A percentile compares a stretch with the other conserved stretches of the same genome.
These are phyloP conservation scores for Triticum dicoccoides DNA, from an alignment of 176 grass and related monocot species.

Conservation along the genomic window DNA sequence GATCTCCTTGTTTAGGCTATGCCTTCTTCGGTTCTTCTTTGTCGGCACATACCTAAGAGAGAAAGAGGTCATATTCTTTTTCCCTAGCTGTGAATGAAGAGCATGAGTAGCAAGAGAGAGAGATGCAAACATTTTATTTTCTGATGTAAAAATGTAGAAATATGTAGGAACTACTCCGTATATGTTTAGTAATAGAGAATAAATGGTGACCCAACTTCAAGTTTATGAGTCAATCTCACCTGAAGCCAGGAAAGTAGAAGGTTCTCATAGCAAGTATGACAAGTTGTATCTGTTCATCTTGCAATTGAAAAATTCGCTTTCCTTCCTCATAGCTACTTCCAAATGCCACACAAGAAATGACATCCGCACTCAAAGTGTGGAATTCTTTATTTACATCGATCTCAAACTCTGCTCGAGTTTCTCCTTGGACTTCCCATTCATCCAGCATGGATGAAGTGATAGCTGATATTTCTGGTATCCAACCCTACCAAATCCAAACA, in stretches of 20 bases:
- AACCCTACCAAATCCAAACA: constrained; percentile 33
- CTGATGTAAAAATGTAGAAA: not conserved
- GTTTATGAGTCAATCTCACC: constrained; percentile 29
- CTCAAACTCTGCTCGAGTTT: constrained; percentile 50
- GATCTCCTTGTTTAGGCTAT: constrained; percentile 59
- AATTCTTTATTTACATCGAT: constrained; percentile 65
- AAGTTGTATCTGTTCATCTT: constrained; percentile 56
- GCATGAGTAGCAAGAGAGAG: not conserved
- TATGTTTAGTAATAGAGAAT: not conserved
- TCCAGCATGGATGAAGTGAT: constrained; percentile 51
- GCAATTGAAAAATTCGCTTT: constrained; percentile 59
- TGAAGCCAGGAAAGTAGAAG: constrained; percentile 77
- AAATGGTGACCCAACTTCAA: not conserved
- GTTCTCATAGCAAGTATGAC: constrained; percentile 58
- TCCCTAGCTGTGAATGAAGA: not conserved
- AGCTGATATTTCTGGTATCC: constrained; percentile 65
- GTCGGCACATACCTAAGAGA: constrained; percentile 67
- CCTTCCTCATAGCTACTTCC: constrained; percentile 83
- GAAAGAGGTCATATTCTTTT: not conserved
- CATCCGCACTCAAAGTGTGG: constrained; percentile 49
- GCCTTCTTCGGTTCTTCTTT: constrained; percentile 61
- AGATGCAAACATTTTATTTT: not conserved
- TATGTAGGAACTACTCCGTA: not conserved
- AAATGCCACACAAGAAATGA: constrained; percentile 78
- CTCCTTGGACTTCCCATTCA: constrained; percentile 53